phyloP scores from a whole-genome alignment of 176 grass and related monocot species.

The Calamus simplicifolius region DNA sequence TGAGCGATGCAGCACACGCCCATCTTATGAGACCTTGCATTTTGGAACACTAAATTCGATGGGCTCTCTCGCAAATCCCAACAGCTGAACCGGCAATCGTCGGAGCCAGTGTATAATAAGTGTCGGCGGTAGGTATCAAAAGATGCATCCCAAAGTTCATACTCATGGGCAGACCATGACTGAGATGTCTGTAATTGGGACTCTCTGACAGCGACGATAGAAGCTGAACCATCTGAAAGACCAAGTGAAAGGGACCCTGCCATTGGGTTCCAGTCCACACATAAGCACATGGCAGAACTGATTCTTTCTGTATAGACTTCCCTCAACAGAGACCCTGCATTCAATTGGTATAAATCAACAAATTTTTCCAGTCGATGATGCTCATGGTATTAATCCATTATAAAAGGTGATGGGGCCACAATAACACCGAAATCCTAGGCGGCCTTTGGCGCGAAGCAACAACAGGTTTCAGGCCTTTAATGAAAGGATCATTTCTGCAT shows the following conservation, averaged over 20 bases:
- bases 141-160: conserved; percentile 79
- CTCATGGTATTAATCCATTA: too few species aligned
- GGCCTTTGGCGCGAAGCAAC: too few species aligned
- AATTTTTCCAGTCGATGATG: too few species aligned
- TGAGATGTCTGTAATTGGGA: conserved; percentile 49
- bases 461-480: too few species aligned
- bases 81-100: conserved; percentile 81
- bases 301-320: conserved; percentile 41
- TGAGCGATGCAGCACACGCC: conserved; percentile 81
- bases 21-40: conserved; percentile 75
- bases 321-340: conserved; percentile 38
- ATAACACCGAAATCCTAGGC: too few species aligned
- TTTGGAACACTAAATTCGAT: conserved; percentile 39
- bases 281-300: conserved; percentile 88
- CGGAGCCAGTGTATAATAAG: conserved; percentile 76
- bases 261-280: conserved; percentile 59
- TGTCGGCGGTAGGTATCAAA: conserved; percentile 57
- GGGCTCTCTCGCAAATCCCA: conserved; percentile 71
- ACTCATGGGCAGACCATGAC: conserved; percentile 74
- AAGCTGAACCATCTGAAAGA: conserved; percentile 79
- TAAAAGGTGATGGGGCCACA: too few species aligned
- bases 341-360: too few species aligned
- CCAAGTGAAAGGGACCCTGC: conserved; percentile 46
- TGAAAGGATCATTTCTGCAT: too few species aligned
- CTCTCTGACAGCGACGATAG: conserved; percentile 55